A percentile compares a stretch with the other conserved stretches of the same genome.
These are phyloP conservation scores for Blumeriella jaapii DNA, from an alignment of 2,329 filamentous ascomycete species.

Conservation along the genomic window DNA sequence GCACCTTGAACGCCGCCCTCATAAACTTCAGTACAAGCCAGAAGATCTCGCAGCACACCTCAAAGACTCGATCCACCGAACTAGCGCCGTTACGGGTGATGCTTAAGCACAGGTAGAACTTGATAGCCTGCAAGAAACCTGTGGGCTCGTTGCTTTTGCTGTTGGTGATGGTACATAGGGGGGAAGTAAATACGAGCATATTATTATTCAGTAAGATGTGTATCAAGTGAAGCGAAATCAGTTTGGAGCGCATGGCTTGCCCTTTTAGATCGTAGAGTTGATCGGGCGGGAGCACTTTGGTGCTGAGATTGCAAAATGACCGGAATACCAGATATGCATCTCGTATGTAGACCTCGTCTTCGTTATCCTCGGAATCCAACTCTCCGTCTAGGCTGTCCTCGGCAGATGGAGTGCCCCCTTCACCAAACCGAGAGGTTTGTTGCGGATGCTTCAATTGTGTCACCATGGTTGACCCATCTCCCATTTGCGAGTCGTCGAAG, in stretches of 20 bases:
- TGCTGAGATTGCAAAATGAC: constrained; percentile 94
- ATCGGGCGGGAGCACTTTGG: constrained; percentile 78
- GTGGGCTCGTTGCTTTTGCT: constrained; percentile 82
- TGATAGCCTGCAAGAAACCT: constrained; percentile 85
- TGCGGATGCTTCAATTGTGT: constrained; percentile 42
- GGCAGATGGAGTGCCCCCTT: constrained; percentile 39
- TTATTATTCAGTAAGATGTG: constrained; percentile 94
- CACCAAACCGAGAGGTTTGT: constrained; percentile 35
- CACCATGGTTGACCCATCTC: constrained; percentile 56
- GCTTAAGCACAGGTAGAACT: constrained; percentile 92
- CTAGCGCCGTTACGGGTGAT: constrained; percentile 92
- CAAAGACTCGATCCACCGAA: constrained; percentile 83
- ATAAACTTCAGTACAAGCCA: constrained; percentile 95
- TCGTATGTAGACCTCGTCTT: constrained; percentile 93
- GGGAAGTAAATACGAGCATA: constrained; percentile 80
- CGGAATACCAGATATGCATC: constrained; percentile 96
- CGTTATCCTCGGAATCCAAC: constrained; percentile 50
- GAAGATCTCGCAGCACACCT: constrained; percentile 94
- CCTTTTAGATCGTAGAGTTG: constrained; percentile 88
- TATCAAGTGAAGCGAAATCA: constrained; percentile 89
- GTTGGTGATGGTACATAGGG: constrained; percentile 82
- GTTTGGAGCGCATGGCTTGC: constrained; percentile 93
- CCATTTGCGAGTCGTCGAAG: constrained; percentile 52
- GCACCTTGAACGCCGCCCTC: constrained; percentile 82
- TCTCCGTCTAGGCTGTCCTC: constrained; percentile 45